A percentile compares a stretch with the other conserved stretches of the same genome.
phyloP scores from a whole-genome alignment of 1,284 basidiomycete genomes.

The Cutaneotrichosporon cavernicola region DNA sequence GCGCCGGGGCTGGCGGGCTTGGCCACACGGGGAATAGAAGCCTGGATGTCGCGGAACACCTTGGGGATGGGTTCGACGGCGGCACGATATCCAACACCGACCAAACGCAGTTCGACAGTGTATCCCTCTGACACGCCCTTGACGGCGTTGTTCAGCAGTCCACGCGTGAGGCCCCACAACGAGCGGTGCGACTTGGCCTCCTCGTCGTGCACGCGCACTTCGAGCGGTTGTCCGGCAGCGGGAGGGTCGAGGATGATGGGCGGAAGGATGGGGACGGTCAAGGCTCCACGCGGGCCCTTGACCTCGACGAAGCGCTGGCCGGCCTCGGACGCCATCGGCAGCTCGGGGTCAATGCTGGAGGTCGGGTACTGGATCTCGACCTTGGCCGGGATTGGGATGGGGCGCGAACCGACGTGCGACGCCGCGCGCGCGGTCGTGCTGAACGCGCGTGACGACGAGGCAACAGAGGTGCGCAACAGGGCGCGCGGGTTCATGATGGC shows the following conservation, averaged over 20 bases:
- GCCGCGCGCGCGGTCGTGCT: slow-evolving; percentile 29
- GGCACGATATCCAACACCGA: slow-evolving; percentile 93
- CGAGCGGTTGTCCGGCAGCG: slow-evolving; percentile 28
- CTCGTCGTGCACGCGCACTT: slow-evolving; percentile 68
- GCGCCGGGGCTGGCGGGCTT: slow-evolving; percentile 27
- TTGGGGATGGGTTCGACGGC: slow-evolving; percentile 79
- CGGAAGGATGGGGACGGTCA: slow-evolving; percentile 66
- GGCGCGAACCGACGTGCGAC: slow-evolving; percentile 74
- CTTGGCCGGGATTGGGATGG: slow-evolving; percentile 67
- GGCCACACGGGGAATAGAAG: slow-evolving; percentile 27
- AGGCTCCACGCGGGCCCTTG: slow-evolving; percentile 72
- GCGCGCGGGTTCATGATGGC: slow-evolving; percentile 18
- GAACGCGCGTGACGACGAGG: slow-evolving; percentile 27
- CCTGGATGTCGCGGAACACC: slow-evolving; percentile 42
- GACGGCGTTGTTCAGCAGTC: slow-evolving; percentile 84
- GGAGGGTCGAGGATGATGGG: slow-evolving; percentile 57
- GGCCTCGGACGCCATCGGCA: slow-evolving; percentile 27
- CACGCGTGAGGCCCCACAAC: slow-evolving; percentile 91
- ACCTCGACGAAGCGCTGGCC: slow-evolving; percentile 53
- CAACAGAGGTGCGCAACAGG: slow-evolving; percentile 4
- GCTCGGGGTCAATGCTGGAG: slow-evolving; percentile 35
- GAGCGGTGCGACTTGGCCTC: slow-evolving; percentile 72
- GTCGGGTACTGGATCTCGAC: slow-evolving; percentile 59
- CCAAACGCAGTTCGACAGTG: slow-evolving; percentile 75
- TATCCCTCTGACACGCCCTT: slow-evolving; percentile 87